Evolutionary conservation across 2,329 filamentous ascomycete species (phyloP), one percentile per base, ranked within the genome.

Genomic region (Cryphonectria parasitica): DNA sequence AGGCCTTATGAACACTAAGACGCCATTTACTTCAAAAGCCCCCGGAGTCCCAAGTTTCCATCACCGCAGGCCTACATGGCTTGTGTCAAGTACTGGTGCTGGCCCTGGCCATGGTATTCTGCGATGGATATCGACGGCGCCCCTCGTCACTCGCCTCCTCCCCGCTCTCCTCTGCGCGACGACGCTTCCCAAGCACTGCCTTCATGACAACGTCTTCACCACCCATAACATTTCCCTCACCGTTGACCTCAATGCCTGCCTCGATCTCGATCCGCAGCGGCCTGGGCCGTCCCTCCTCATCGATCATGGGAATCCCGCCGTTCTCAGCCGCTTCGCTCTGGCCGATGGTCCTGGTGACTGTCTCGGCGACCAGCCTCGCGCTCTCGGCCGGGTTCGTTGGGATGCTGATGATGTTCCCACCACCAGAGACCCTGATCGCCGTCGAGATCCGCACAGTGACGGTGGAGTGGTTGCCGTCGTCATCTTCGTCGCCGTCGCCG

Each of bases 371-470:
- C 69, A 79, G 74, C 74, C 80, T 76, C 76, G 84, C 83, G 63
- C 81, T 79, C 5, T 78, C 77, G 6, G 80, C 76, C 1, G 83
- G 80, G 28, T 19, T 28, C 28, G 80, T 75, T 0, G 78, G 74
- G 28, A 87, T 76, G 28, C 83, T 82, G 62, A 87, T 77, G 64
- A 86, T 75, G 76, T 89, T 89, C 77, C 83, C 80, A 77, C 81
- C 80, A 72, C 82, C 83, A 52, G 78, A 77, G 74, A 89, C 79
- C 71, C 75, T 79, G 75, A 88, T 76, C 0, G 83, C 81, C 22
- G 84, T 82, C 74, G 84, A 83, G 78, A 89, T 84, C 22, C 78
- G 79, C 61, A 89, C 77, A 64, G 77, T 80, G 70, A 88, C 82
- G 64, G 84, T 78, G 1, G 81, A 81, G 61, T 77, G 73, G 13